A percentile compares a stretch with the other conserved stretches of the same genome.
These are phyloP conservation scores for Melanomma pulvis-pyrius DNA, from an alignment of 495 filamentous ascomycete genomes.

Conservation along the genomic window DNA sequence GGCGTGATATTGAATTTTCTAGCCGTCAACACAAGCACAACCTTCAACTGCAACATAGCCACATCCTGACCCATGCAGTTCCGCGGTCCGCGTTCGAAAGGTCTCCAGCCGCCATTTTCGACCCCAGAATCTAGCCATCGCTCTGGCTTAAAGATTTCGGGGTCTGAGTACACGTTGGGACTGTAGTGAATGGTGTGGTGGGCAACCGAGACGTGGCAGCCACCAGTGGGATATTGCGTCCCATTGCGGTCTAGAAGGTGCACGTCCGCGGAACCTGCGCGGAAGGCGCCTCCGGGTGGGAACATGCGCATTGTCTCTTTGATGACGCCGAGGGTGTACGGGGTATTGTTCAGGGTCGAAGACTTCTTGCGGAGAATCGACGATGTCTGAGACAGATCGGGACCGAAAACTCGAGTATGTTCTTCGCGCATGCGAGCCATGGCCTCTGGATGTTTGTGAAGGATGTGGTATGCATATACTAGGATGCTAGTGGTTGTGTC, in stretches of 20 bases:
- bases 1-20: constrained; percentile 52
- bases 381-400: neutral
- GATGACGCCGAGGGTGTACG: constrained; percentile 10
- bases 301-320: constrained; percentile 19
- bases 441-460: constrained; percentile 49
- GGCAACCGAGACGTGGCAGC: constrained; percentile 16
- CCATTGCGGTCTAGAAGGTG: constrained; percentile 33
- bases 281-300: constrained; percentile 1
- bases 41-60: constrained; percentile 23
- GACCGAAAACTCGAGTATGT: neutral
- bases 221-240: constrained; percentile 30
- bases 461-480: constrained; percentile 50
- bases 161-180: neutral
- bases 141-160: constrained; percentile 14
- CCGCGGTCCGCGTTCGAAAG: constrained; percentile 48
- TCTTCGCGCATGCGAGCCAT: neutral
- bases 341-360: neutral
- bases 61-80: constrained; percentile 58
- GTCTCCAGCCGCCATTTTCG: neutral
- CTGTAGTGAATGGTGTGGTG: constrained; percentile 24
- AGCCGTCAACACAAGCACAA: constrained; percentile 51
- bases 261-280: constrained; percentile 23
- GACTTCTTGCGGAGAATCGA: constrained; percentile 1
- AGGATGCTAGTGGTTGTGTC: constrained; percentile 52
- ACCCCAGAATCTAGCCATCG: neutral